phyloP scores from a whole-genome alignment of 805 yeast species.

The Saturnispora dispora region DNA sequence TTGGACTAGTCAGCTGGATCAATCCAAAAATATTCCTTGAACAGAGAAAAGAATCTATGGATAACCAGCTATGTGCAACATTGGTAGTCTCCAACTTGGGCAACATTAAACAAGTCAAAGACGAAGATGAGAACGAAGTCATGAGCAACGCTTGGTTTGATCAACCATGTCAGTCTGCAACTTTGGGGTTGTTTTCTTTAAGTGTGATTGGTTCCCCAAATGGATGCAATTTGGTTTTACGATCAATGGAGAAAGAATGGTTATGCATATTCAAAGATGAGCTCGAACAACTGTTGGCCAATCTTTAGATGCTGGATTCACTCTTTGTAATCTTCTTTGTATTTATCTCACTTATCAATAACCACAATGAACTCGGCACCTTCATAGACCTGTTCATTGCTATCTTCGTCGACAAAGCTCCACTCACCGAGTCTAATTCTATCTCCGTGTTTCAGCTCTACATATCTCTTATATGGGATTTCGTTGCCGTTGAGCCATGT shows the following conservation, averaged over 20 bases:
- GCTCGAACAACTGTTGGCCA: background rate
- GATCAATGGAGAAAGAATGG: conserved; percentile 6
- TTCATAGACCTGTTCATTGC: background rate
- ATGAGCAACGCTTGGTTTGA: conserved; percentile 9
- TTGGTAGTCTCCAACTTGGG: conserved; percentile 9
- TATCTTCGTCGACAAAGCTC: conserved; percentile 2
- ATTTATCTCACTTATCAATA: conserved; percentile 5
- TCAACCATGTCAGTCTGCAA: conserved; percentile 11
- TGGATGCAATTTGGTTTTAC: conserved; percentile 7
- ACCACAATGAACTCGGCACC: conserved; percentile 19
- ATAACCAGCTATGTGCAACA: conserved; percentile 13
- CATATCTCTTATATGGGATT: conserved; percentile 19
- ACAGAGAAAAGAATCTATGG: conserved; percentile 1
- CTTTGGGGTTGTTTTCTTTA: conserved; percentile 10
- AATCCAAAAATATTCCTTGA: conserved; percentile 8
- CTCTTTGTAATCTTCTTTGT: background rate
- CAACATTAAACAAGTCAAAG: background rate
- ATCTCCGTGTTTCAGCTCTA: conserved; percentile 22
- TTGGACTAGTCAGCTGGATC: conserved; percentile 10
- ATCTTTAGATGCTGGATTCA: background rate
- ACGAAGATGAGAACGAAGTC: background rate
- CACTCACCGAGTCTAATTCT: conserved; percentile 21
- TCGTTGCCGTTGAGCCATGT: conserved; percentile 24
- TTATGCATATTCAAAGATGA: conserved; percentile 4
- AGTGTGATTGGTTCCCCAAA: conserved; percentile 9